A percentile compares a stretch with the other conserved stretches of the same genome.
These are phyloP conservation scores for Remersonia thermophila DNA, from an alignment of 2,329 filamentous ascomycete species.

Conservation along the genomic window DNA sequence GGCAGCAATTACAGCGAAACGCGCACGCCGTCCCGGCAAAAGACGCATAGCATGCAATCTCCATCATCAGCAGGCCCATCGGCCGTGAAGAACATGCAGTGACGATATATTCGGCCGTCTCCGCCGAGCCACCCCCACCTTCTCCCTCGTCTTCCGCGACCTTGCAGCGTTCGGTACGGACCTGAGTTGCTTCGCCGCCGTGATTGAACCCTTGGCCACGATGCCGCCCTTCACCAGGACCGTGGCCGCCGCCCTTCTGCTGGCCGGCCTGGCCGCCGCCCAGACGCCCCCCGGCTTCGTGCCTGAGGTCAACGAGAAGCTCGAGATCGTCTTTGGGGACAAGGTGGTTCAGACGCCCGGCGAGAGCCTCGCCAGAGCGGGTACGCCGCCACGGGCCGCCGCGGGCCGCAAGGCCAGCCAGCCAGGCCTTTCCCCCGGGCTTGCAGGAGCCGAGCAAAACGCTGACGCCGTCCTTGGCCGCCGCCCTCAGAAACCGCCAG, in stretches of 20 bases:
- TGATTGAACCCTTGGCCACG: too few species aligned
- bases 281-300: slow-evolving; percentile 18
- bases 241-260: not conserved
- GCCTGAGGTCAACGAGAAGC: slow-evolving; percentile 12
- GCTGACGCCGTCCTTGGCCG: not conserved
- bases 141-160: too few species aligned
- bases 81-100: not conserved
- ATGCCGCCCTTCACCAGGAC: not conserved
- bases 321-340: slow-evolving; percentile 17
- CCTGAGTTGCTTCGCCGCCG: too few species aligned
- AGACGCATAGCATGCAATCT: not conserved
- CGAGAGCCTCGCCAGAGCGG: slow-evolving; percentile 15
- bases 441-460: too few species aligned
- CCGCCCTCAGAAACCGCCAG: slow-evolving; percentile 18
- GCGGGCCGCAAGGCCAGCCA: too few species aligned
- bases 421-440: too few species aligned
- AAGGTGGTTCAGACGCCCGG: slow-evolving; percentile 16
- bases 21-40: not conserved
- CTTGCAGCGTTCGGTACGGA: too few species aligned
- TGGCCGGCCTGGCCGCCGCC: slow-evolving; percentile 9
- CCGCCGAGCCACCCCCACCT: too few species aligned
- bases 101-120: too few species aligned
- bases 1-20: too few species aligned
- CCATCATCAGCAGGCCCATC: not conserved
- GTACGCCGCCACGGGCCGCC: too few species aligned